phyloP scores from a whole-genome alignment of 2,329 filamentous ascomycete genomes.

The Ophiognomonia clavigignenti-juglandacearum region DNA sequence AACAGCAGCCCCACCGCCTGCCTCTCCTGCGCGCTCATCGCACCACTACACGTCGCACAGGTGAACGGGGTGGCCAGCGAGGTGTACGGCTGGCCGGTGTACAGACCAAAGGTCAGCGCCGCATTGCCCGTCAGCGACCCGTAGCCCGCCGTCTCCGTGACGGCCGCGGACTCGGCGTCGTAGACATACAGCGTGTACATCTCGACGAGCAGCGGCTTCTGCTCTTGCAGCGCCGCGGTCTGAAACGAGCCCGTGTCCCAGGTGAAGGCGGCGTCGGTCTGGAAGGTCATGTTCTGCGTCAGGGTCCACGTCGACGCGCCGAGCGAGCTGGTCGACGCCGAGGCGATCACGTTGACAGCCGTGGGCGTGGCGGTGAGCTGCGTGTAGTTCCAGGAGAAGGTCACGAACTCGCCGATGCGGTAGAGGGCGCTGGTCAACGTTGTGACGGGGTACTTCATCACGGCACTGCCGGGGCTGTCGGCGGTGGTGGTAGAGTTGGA shows the following conservation, averaged over 20 bases:
- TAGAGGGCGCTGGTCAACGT: conserved; percentile 45
- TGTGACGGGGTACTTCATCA: conserved; percentile 47
- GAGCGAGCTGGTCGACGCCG: conserved; percentile 45
- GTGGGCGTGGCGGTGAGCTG: conserved; percentile 52
- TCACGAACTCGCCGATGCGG: conserved; percentile 56
- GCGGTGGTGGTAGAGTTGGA: conserved; percentile 39
- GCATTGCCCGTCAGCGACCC: conserved; percentile 50
- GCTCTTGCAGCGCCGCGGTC: conserved; percentile 35
- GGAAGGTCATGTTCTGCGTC: conserved; percentile 58
- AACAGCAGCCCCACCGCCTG: conserved; percentile 46
- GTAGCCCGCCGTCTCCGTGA: conserved; percentile 45
- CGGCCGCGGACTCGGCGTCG: conserved; percentile 46
- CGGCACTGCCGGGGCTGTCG: conserved; percentile 45
- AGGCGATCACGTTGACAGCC: conserved; percentile 55
- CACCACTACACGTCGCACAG: conserved; percentile 55
- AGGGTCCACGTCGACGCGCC: conserved; percentile 48
- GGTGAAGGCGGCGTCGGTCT: conserved; percentile 43
- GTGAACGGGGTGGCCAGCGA: conserved; percentile 44
- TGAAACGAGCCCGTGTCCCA: conserved; percentile 55
- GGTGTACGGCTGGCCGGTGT: conserved; percentile 47
- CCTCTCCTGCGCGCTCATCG: conserved; percentile 39
- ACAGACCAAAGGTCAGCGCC: conserved; percentile 54
- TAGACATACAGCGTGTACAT: conserved; percentile 59
- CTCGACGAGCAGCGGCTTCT: conserved; percentile 42
- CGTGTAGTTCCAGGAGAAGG: conserved; percentile 64